Conservation (phyloP, 257 asterid genomes). For the Solanum medicagineum region DNA sequence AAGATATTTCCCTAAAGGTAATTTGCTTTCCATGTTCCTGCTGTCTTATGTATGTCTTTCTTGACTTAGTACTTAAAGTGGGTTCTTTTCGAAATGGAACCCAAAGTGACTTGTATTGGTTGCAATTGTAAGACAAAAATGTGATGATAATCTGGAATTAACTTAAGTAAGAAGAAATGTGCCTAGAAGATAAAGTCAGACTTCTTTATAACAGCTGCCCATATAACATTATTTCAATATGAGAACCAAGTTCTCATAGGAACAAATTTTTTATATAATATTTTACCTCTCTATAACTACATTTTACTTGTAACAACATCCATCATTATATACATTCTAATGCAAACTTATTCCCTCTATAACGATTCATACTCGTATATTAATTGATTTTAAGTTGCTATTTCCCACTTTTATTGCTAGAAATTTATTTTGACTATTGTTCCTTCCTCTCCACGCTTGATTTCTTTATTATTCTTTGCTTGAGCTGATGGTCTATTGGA, state of each 20-base stretch:
- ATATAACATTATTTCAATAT: neutral
- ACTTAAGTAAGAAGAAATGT: neutral
- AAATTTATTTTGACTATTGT: neutral
- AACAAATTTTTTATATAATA: neutral
- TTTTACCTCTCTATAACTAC: neutral
- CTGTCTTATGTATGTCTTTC: neutral
- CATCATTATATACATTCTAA: neutral
- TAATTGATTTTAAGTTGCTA: neutral
- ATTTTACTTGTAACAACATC: neutral
- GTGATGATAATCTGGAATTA: neutral
- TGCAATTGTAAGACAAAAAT: neutral
- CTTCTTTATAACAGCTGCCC: neutral
- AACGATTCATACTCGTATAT: neutral
- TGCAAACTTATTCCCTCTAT: neutral
- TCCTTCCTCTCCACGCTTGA: neutral
- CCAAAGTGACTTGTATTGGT: neutral
- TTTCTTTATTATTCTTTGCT: neutral
- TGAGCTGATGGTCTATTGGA: no score
- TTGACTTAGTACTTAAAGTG: neutral
- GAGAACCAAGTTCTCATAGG: neutral
- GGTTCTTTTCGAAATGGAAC: neutral
- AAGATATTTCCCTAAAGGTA: slow-evolving; percentile 66
- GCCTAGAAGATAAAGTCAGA: neutral
- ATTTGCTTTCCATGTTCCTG: neutral
- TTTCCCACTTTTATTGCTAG: neutral